A percentile compares a stretch with the other conserved stretches of the same genome.
phyloP scores from a whole-genome alignment of 306 rosid species.

The Geum urbanum region DNA sequence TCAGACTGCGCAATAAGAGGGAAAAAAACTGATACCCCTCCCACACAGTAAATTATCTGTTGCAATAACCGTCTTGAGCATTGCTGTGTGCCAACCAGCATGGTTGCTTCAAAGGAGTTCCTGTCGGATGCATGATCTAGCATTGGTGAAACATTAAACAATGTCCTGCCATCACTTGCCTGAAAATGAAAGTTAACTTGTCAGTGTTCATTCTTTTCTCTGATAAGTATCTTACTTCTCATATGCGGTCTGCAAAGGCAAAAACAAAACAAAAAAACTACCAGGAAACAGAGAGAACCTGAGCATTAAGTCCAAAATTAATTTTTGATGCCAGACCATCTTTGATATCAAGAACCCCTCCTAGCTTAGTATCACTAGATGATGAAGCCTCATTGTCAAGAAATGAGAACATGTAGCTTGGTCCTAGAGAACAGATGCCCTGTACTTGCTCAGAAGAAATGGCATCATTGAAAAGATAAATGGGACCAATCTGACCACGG shows the following conservation, averaged over 20 bases:
- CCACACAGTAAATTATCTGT: constrained; percentile 92
- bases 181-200: constrained; percentile 37
- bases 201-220: constrained; percentile 1
- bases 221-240: background rate
- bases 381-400: constrained; percentile 81
- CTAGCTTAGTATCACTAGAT: constrained; percentile 56
- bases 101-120: constrained; percentile 76
- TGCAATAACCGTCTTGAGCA: constrained; percentile 91
- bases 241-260: background rate
- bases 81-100: constrained; percentile 79
- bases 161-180: constrained; percentile 87
- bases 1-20: constrained; percentile 78
- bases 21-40: constrained; percentile 92
- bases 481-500: constrained; percentile 91
- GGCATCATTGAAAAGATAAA: constrained; percentile 78
- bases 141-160: constrained; percentile 83
- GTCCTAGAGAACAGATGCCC: constrained; percentile 88
- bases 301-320: constrained; percentile 90
- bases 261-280: background rate
- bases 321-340: constrained; percentile 87
- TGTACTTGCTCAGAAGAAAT: constrained; percentile 85
- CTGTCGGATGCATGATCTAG: constrained; percentile 55
- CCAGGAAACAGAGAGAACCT: constrained; percentile 44
- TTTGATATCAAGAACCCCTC: constrained; percentile 80
- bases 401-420: constrained; percentile 94